Percentiles rank a stretch among this genome's conserved stretches.
phyloP scores from a whole-genome alignment of 495 filamentous ascomycete species.

The Aspergillus haitiensis region DNA sequence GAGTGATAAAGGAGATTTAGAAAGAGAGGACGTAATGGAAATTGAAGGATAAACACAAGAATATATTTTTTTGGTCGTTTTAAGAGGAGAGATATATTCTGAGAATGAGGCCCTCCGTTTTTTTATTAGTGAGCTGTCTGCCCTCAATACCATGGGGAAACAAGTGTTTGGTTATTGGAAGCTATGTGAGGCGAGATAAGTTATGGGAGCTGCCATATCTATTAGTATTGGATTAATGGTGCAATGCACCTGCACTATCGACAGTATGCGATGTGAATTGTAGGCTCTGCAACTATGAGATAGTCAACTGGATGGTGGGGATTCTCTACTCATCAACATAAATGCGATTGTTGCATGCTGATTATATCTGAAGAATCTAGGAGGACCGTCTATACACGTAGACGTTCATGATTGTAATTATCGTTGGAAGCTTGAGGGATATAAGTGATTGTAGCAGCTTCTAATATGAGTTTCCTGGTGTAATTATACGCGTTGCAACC shows the following conservation, averaged over 20 bases:
- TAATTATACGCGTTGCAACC: no score
- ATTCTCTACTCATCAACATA: background rate
- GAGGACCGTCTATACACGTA: background rate
- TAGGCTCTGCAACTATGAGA: background rate
- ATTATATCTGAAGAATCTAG: background rate
- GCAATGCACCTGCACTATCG: background rate
- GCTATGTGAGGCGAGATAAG: background rate
- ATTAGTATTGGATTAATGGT: background rate
- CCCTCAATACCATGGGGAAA: no score
- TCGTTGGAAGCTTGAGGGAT: background rate
- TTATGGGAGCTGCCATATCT: background rate
- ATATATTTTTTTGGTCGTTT: no score
- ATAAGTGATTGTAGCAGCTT: no score
- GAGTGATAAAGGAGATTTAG: no score
- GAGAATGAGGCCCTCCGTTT: no score
- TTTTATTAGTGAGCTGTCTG: no score
- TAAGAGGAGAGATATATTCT: no score
- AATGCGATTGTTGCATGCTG: background rate
- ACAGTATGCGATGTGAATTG: background rate
- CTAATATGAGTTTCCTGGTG: no score
- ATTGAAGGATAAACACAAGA: no score
- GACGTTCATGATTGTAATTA: background rate
- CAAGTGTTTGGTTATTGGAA: background rate
- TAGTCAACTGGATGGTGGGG: background rate
- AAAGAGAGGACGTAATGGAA: no score